Percentiles rank a stretch among this genome's conserved stretches.
phyloP scores from a whole-genome alignment of 139 green algal species.

The Ettlia oleoabundans region DNA sequence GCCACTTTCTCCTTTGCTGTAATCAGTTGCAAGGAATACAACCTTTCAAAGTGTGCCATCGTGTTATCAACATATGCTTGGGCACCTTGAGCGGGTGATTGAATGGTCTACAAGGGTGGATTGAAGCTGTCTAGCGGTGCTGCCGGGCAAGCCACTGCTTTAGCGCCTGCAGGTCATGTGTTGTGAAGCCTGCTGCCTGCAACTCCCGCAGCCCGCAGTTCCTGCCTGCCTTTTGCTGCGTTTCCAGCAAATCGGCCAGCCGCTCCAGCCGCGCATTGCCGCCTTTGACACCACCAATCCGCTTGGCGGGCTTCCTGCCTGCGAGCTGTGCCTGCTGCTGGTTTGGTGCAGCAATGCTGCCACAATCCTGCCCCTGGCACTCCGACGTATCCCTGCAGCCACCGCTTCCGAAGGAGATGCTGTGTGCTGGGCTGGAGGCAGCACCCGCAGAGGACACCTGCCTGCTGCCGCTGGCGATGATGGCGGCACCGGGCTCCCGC shows the following conservation, averaged over 20 bases:
- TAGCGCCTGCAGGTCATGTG: slow-evolving; percentile 3
- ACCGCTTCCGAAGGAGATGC: slow-evolving; percentile 19
- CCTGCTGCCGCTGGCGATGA: neutral
- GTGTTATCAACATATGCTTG: no score
- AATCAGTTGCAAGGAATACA: no score
- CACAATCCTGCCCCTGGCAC: no score
- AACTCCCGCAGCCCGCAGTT: neutral
- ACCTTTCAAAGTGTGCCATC: no score
- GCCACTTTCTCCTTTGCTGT: no score
- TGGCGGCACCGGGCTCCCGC: neutral
- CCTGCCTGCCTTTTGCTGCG: neutral
- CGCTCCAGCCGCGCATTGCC: neutral
- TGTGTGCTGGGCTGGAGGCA: neutral
- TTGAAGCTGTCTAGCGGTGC: neutral
- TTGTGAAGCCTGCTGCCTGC: neutral
- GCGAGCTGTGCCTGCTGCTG: neutral
- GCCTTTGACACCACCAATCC: neutral
- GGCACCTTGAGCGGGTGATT: no score
- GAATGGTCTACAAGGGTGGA: no score
- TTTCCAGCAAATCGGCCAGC: neutral
- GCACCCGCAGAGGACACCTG: neutral
- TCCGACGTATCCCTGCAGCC: neutral
- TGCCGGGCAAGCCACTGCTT: neutral
- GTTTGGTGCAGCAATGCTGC: neutral
- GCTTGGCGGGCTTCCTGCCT: neutral